These are phyloP conservation scores for Pseudocohnilembus persalinus DNA, from an alignment of 169 alveolate species.

Conservation along the genomic window DNA sequence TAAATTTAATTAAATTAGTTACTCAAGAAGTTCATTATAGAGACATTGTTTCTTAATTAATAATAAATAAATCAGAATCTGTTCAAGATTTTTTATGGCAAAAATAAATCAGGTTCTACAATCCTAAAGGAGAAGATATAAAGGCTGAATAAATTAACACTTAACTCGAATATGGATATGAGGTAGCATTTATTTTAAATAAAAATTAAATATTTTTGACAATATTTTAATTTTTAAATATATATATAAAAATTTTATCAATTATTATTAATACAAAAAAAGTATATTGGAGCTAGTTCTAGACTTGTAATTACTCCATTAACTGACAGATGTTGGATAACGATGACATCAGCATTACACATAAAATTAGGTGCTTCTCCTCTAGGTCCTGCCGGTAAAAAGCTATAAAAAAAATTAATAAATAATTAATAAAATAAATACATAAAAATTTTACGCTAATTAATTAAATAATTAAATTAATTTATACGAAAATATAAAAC, in stretches of 20 bases:
- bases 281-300: constrained; percentile 83
- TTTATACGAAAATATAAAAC: too few relatives aligned
- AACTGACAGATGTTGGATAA: constrained; percentile 93
- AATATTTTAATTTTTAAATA: too few relatives aligned
- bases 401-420: too few relatives aligned
- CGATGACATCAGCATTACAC: constrained; percentile 87
- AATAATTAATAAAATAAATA: too few relatives aligned
- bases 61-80: constrained; percentile 63
- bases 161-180: constrained; percentile 59
- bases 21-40: constrained; percentile 93
- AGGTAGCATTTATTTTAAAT: too few relatives aligned
- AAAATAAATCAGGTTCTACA: constrained; percentile 89
- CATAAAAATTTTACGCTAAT: too few relatives aligned
- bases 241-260: too few relatives aligned
- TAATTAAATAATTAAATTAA: too few relatives aligned
- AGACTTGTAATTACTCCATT: constrained; percentile 85
- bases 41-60: constrained; percentile 87
- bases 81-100: constrained; percentile 91
- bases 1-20: too few relatives aligned
- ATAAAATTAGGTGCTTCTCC: constrained; percentile 85
- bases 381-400: constrained; percentile 87
- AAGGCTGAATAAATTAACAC: constrained; percentile 65
- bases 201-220: too few relatives aligned
- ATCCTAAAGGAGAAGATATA: constrained; percentile 76
- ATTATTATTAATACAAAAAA: too few relatives aligned